Evolutionary conservation across 2,329 filamentous ascomycete genomes (phyloP), one percentile per base, ranked within the genome.

Genomic region (Karstenula rhodostoma): DNA sequence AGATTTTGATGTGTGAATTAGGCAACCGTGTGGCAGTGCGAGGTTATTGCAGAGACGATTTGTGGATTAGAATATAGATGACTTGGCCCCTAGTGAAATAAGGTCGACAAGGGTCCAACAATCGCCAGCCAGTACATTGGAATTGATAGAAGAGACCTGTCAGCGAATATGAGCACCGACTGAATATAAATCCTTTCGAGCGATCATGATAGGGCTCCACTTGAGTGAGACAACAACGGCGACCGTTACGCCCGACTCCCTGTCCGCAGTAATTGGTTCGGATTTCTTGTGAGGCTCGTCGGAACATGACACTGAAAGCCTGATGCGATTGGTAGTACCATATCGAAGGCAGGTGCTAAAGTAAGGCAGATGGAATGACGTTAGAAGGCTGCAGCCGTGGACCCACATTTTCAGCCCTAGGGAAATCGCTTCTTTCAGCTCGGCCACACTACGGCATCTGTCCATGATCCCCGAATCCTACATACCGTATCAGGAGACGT

Each of bases 21-120:
- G 57, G 51, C 51, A 56, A 56, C 57, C 57, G 37, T 59, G 57
- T 54, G 44, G 51, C 51, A 47, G 51, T 43, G 51, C 35, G 46
- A 56, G 19, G 23, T 25, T 32, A n/a, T 51, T 35, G 40, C 35
- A 46, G 33, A 22, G 23, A 22, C 42, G 37, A 54, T 44, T 44
- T 33, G 51, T 44, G 35, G 37, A 19, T 29, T 43, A 23, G n/a
- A 15, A n/a, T 22, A 33, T 42, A 52, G 22, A 42, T 46, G 23
- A 47, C 40, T 53, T 35, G 52, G 52, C 42, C 27, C 42, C 29
- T 13, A 22, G 37, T 44, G n/a, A 46, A 46, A 46, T 47, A 35
- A 55, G 42, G 42, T 47, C 27, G 35, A 29, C 42, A 44, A 55
- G 52, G 52, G 52, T 46, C 27, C 27, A 23, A 23, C 44, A 19